Percentiles rank a stretch among this genome's conserved stretches.
phyloP scores from a whole-genome alignment of 1,284 basidiomycete species.

The Ceratobasidium sp. region DNA sequence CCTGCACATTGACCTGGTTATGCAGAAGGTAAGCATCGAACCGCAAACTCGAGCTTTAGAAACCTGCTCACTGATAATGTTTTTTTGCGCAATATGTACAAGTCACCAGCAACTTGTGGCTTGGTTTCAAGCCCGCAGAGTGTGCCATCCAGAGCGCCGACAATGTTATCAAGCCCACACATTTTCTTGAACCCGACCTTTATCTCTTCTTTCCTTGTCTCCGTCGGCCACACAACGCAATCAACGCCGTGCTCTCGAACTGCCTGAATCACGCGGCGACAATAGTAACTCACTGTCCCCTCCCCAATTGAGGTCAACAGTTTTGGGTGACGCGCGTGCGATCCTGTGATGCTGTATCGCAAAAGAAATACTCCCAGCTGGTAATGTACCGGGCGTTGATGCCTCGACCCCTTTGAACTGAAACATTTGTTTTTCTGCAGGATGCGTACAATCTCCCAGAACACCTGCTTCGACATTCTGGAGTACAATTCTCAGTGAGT shows the following conservation, averaged over 20 bases:
- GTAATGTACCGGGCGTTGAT: background rate
- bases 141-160: background rate
- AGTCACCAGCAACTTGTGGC: background rate
- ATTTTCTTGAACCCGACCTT: background rate
- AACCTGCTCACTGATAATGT: conserved; percentile 7
- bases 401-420: background rate
- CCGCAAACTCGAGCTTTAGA: no score
- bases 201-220: background rate
- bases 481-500: background rate
- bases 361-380: conserved; percentile 12
- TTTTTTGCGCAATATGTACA: conserved; percentile 4
- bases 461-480: background rate
- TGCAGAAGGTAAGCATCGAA: background rate
- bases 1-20: conserved; percentile 9
- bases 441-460: conserved; percentile 1
- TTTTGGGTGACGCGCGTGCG: background rate
- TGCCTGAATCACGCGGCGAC: background rate
- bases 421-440: background rate
- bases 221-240: conserved; percentile 15
- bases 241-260: background rate
- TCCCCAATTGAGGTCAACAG: conserved; percentile 15
- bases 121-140: background rate
- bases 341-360: background rate
- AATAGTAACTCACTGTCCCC: background rate
- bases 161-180: conserved; percentile 8